These are phyloP conservation scores for Hypoxylon sp. DNA, from an alignment of 2,329 filamentous ascomycete species.

Conservation along the genomic window DNA sequence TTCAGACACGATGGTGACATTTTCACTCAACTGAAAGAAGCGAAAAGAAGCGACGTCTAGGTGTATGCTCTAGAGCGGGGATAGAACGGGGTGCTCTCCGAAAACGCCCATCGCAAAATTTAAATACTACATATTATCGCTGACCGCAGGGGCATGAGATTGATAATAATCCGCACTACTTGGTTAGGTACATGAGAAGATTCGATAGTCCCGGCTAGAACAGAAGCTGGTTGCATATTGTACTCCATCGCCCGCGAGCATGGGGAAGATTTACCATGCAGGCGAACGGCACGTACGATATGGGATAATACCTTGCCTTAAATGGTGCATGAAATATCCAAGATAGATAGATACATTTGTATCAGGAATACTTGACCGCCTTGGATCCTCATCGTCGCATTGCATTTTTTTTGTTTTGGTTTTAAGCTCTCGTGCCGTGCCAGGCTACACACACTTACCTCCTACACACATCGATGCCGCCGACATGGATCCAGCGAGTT, in stretches of 20 bases:
- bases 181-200: slow-evolving; percentile 22
- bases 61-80: slow-evolving; percentile 18
- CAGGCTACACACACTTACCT: no score
- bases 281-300: slow-evolving; percentile 32
- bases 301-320: neutral
- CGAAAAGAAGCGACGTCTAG: slow-evolving; percentile 3
- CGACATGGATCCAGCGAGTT: slow-evolving; percentile 17
- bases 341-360: slow-evolving; percentile 9
- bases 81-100: slow-evolving; percentile 8
- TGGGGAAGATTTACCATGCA: slow-evolving; percentile 29
- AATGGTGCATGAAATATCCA: neutral
- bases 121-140: no score
- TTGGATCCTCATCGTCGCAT: slow-evolving; percentile 29
- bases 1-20: neutral
- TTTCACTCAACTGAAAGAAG: neutral
- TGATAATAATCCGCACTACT: slow-evolving; percentile 15
- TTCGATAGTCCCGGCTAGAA: slow-evolving; percentile 28
- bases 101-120: slow-evolving; percentile 29
- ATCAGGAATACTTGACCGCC: slow-evolving; percentile 20
- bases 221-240: slow-evolving; percentile 12
- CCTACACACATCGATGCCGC: slow-evolving; percentile 16
- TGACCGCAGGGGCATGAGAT: slow-evolving; percentile 14
- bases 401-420: slow-evolving; percentile 18
- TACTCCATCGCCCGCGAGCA: slow-evolving; percentile 14
- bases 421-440: slow-evolving; percentile 30